A percentile compares a stretch with the other conserved stretches of the same genome.
These are phyloP conservation scores for Uronychia setigera DNA, from an alignment of 73 alveolate species.

Conservation along the genomic window DNA sequence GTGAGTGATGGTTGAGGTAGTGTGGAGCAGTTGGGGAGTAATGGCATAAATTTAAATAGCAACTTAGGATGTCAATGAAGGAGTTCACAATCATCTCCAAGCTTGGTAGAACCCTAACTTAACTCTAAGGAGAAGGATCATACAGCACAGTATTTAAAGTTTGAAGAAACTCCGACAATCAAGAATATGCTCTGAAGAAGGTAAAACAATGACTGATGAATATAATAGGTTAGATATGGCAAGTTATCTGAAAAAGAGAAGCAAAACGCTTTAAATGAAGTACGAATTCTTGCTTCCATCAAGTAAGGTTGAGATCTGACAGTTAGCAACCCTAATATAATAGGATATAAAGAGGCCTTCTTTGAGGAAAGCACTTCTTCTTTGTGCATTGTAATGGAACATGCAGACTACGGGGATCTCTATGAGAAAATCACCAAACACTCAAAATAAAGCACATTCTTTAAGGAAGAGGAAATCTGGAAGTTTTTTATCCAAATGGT, in stretches of 20 bases:
- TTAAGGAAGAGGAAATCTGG: conserved; percentile 24
- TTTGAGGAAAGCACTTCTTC: neutral
- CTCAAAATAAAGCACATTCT: neutral
- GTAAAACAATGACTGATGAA: conserved; percentile 14
- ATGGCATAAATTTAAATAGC: too few relatives aligned
- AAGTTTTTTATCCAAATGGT: conserved; percentile 17
- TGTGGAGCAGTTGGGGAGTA: too few relatives aligned
- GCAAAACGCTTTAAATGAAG: conserved; percentile 61
- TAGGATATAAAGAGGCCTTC: conserved; percentile 34
- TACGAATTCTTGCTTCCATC: conserved; percentile 59
- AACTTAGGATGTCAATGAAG: too few relatives aligned
- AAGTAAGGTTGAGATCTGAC: conserved; percentile 9
- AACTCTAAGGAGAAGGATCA: conserved; percentile 62
- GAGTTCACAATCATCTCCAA: too few relatives aligned
- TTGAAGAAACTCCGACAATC: conserved; percentile 43
- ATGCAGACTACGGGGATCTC: conserved; percentile 31
- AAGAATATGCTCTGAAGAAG: conserved; percentile 55
- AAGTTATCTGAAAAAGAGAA: conserved; percentile 27
- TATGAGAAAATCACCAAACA: conserved; percentile 1
- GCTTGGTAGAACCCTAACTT: too few relatives aligned
- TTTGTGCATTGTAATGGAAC: conserved; percentile 35
- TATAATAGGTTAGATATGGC: neutral
- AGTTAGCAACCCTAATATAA: conserved; percentile 6
- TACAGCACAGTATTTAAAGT: conserved; percentile 59
- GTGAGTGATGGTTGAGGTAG: too few relatives aligned